phyloP scores from a whole-genome alignment of 176 grass and related monocot species.

The Luzula sylvatica region DNA sequence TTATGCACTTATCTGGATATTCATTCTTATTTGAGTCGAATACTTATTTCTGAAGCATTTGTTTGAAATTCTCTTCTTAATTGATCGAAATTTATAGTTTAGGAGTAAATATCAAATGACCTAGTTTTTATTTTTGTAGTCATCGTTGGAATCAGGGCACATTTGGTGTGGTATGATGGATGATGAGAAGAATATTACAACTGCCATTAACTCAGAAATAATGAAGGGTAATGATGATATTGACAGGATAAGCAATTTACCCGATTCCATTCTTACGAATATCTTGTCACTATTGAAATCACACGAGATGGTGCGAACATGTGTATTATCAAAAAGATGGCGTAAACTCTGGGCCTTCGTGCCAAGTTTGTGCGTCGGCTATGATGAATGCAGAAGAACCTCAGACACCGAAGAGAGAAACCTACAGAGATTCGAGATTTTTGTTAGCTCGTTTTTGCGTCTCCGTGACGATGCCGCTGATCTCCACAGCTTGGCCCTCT shows the following conservation, averaged over 20 bases:
- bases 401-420: not conserved
- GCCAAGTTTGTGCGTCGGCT: not conserved
- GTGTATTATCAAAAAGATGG: not conserved
- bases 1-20: too few relatives aligned
- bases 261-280: not conserved
- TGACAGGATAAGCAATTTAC: not conserved
- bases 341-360: not conserved
- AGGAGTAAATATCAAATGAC: too few relatives aligned
- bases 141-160: too few relatives aligned
- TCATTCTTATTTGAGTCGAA: too few relatives aligned
- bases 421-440: not conserved
- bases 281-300: not conserved
- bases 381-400: not conserved
- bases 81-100: too few relatives aligned
- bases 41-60: too few relatives aligned
- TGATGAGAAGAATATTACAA: not conserved
- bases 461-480: not conserved
- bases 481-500: not conserved
- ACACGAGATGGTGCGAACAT: not conserved
- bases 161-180: too few relatives aligned
- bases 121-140: too few relatives aligned
- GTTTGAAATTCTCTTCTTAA: too few relatives aligned
- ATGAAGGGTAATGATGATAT: not conserved
- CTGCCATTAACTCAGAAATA: not conserved
- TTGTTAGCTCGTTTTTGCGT: not conserved